phyloP scores from a whole-genome alignment of 306 rosid genomes.

The Cicer judaicum region DNA sequence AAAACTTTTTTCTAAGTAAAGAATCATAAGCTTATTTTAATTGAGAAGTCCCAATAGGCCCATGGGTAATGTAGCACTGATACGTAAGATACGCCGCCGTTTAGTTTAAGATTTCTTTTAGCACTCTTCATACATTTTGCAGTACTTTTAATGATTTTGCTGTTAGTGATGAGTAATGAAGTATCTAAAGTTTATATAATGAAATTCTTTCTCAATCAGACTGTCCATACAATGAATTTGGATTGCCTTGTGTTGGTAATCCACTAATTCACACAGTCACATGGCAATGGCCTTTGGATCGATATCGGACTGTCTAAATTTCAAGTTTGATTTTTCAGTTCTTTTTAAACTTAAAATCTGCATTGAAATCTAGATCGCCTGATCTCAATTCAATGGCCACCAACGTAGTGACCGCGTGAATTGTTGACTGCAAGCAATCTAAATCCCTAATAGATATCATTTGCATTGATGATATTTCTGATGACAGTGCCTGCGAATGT shows the following conservation, averaged over 20 bases:
- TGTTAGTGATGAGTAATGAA: slow-evolving; percentile 6
- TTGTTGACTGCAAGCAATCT: no score
- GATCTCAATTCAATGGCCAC: no score
- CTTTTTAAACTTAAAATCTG: no score
- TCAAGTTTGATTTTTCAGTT: no score
- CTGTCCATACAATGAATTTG: neutral
- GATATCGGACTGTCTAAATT: no score
- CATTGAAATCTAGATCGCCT: no score
- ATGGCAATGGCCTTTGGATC: no score
- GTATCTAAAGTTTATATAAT: neutral
- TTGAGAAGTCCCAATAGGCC: neutral
- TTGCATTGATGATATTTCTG: slow-evolving; percentile 10
- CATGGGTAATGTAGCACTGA: neutral
- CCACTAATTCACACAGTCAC: no score
- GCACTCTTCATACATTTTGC: neutral
- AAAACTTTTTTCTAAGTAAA: neutral
- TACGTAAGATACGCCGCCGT: neutral
- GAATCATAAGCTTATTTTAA: neutral
- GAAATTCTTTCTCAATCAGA: slow-evolving; percentile 7
- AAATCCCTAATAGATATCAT: neutral
- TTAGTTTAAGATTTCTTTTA: neutral
- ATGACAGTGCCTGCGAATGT: neutral
- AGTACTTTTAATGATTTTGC: neutral
- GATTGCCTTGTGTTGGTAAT: no score
- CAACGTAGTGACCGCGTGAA: no score